Evolutionary conservation across 306 rosid species (phyloP).

Genomic region (Pachyrhizus erosus): DNA sequence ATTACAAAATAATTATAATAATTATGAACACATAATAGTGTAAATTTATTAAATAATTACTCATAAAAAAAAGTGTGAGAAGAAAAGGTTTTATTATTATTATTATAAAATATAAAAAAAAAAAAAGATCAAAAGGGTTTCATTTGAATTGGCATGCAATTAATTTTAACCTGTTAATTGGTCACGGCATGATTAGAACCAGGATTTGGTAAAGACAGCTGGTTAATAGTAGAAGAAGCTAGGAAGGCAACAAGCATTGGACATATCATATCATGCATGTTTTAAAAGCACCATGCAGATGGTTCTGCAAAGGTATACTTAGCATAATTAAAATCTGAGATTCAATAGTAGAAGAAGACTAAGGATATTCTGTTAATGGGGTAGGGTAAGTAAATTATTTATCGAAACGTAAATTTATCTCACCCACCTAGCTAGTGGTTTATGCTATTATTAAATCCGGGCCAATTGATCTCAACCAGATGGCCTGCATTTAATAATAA

Average conservation of each 20-base stretch:
- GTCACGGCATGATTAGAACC: not conserved
- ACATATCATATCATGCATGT: constrained; percentile 47
- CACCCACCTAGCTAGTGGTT: constrained; percentile 39
- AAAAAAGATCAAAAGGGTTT: too few relatives aligned
- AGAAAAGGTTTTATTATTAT: too few relatives aligned
- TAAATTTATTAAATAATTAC: too few relatives aligned
- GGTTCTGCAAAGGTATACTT: constrained; percentile 14
- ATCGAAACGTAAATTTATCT: constrained; percentile 19
- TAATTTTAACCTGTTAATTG: not conserved
- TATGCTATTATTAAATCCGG: constrained; percentile 22
- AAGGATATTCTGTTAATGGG: constrained; percentile 34
- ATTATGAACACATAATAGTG: too few relatives aligned
- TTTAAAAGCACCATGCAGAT: constrained; percentile 18
- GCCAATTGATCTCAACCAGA: constrained; percentile 42
- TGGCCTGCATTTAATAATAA: constrained; percentile 21
- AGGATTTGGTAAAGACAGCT: too few relatives aligned
- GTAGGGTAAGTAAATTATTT: not conserved
- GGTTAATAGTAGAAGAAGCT: too few relatives aligned
- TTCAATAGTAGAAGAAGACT: constrained; percentile 6
- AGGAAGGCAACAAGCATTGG: not conserved
- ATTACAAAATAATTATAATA: too few relatives aligned
- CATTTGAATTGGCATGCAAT: too few relatives aligned
- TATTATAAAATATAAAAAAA: too few relatives aligned
- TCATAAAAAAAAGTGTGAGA: too few relatives aligned
- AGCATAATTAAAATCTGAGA: constrained; percentile 38